These are phyloP conservation scores for Aspergillus sp. DNA, from an alignment of 2,329 filamentous ascomycete genomes.

Conservation along the genomic window DNA sequence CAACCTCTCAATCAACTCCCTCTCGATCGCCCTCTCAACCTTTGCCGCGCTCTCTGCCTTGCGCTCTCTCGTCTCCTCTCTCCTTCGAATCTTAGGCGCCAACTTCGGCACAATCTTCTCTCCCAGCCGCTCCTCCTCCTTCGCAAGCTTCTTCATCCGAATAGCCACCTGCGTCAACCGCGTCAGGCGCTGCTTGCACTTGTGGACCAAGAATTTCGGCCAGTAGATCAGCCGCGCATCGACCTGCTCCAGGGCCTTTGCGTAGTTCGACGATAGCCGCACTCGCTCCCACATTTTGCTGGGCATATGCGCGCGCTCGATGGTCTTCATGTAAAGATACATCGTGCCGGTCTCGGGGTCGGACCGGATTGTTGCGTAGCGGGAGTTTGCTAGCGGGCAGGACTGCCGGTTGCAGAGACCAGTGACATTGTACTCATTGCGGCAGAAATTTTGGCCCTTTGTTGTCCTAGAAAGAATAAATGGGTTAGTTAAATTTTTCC, in stretches of 20 bases:
- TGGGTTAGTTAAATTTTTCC: background rate
- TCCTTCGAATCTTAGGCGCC: constrained; percentile 81
- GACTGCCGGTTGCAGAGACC: constrained; percentile 83
- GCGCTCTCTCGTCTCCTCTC: constrained; percentile 73
- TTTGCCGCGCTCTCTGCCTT: constrained; percentile 83
- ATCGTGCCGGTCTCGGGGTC: constrained; percentile 77
- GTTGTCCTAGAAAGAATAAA: constrained; percentile 59
- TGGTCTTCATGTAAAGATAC: constrained; percentile 96
- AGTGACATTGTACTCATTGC: constrained; percentile 88
- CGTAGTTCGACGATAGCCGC: constrained; percentile 86
- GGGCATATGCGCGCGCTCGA: constrained; percentile 84
- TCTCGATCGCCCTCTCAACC: constrained; percentile 92
- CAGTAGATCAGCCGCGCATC: constrained; percentile 87
- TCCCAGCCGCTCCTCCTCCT: constrained; percentile 84
- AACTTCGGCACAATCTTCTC: constrained; percentile 86
- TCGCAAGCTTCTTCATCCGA: constrained; percentile 71
- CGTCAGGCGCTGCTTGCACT: constrained; percentile 94
- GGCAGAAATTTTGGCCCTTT: constrained; percentile 89
- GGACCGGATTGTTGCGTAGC: constrained; percentile 88
- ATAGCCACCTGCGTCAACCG: constrained; percentile 90
- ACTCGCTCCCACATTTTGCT: constrained; percentile 94
- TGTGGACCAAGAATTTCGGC: constrained; percentile 89
- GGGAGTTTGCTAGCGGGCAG: constrained; percentile 85
- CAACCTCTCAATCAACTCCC: constrained; percentile 87
- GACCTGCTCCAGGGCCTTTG: constrained; percentile 82